Evolutionary conservation across 768 basidiomycete species (phyloP), one percentile per base, ranked within the genome.

Genomic region (Boletus huronensis): DNA sequence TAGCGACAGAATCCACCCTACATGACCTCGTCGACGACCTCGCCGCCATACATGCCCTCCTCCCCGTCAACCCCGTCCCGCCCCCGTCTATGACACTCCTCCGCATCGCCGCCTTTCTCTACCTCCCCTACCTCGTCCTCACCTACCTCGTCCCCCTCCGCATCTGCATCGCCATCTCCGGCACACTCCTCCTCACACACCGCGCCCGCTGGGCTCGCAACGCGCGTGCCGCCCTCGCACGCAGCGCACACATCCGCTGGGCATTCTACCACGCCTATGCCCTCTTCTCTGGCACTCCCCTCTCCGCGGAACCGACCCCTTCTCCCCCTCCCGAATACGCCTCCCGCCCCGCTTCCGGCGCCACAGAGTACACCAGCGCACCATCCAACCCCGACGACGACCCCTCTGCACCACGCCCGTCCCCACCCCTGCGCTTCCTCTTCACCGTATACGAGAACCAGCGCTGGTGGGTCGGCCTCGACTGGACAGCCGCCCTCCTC

Each of bases 391-490:
- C 32, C n/a, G 57, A 57, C 6, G 44, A 48, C 5, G 63, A 60
- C 43, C 45, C 47, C 6, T 54, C 63, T 8, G 31, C 58, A 16
- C 69, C 59, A 0, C 59, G 47, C 25, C 60, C 69, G 5, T 71
- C 63, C 1, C 60, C 69, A 0, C 64, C 69, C 17, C 71, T 88
- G 31, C 84, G 88, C 21, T 94, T 95, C 74, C 78, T 90, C 44
- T 95, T 95, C 65, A 91, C 87, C n/a, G 73, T 95, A 11, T 87
- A 91, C 66, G 93, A 97, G 70, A 96, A 96, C 71, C 93, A 97
- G 72, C 81, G 94, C 6, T 96, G 94, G 94, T 98, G 94, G 94
- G 84, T 98, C 82, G 93, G 90, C 13, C 81, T 98, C 41, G 94
- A 97, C 72, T 98, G 91, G 91, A 96, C 94, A 2, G 88, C 90